Conservation (phyloP, 306 rosid species). For the Fragaria iinumae region DNA sequence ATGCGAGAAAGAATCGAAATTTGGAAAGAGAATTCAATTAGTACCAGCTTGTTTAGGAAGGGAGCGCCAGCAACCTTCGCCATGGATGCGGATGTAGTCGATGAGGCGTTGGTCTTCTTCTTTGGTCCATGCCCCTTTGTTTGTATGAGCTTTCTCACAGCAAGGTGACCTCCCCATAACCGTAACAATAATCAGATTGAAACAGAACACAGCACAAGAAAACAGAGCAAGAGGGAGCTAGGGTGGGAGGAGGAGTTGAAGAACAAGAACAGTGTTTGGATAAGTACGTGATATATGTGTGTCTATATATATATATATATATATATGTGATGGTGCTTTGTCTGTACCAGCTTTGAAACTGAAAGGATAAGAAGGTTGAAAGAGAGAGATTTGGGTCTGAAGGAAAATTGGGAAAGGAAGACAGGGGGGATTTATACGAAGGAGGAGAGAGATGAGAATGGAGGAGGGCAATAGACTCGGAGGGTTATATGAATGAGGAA, state of each 20-base stretch:
- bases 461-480: not conserved
- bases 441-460: not conserved
- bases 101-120: constrained; percentile 75
- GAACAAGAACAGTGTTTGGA: constrained; percentile 12
- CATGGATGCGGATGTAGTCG: constrained; percentile 62
- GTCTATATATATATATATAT: not conserved
- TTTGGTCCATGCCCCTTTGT: constrained; percentile 77
- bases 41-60: constrained; percentile 70
- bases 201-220: too few relatives aligned
- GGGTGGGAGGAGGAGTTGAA: not conserved
- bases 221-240: not conserved
- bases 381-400: constrained; percentile 5
- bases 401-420: not conserved
- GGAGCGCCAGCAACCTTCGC: constrained; percentile 84
- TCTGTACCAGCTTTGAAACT: not conserved
- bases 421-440: constrained; percentile 3
- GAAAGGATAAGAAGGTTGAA: constrained; percentile 13
- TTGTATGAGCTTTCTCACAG: constrained; percentile 72
- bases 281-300: not conserved
- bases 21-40: not conserved
- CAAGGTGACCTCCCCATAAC: constrained; percentile 71
- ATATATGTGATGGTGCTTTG: not conserved
- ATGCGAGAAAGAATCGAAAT: not conserved
- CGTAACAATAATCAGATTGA: not conserved
- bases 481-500: constrained; percentile 1